Base-by-base conservation (phyloP, 768 basidiomycete species). In the Naganishia onofrii region DNA sequence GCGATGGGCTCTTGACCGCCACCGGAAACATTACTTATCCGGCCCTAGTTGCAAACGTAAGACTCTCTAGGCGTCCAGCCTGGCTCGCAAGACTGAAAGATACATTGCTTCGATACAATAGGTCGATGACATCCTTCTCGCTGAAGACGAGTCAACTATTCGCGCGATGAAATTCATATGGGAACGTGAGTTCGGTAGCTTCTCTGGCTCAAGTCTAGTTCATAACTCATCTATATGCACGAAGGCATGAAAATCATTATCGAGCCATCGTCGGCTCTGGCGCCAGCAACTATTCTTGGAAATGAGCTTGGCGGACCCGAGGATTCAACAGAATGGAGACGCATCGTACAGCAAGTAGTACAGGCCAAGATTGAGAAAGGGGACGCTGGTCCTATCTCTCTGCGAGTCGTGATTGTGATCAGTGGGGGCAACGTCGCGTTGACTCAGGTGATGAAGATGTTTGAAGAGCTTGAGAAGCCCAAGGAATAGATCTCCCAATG, bases 241-340 rank as follows among this genome's bases (percentile, higher is more conserved):
- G n/a, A 53, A 68, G 67, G 67, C 13, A 68, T 68, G 67, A 68
- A 68, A 44, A 68, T 68, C 56, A 68, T 68, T 44, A 58, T 68
- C 31, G 67, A 68, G 44, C 67, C 67, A 9, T 68, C 67, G 19
- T 68, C 55, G 7, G 67, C 67, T 15, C 17, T 58, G 29, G 56
- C 67, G 28, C 42, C 56, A 0, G 67, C 67, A 29, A 57, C 67
- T 4, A 58, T 68, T n/a, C 56, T 68, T 8, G 67, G 67, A 15
- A 29, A 55, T 26, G 28, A 21, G 60, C 60, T 63, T 12, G 60
- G 60, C 0, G 60, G 60, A 26, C 38, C 60, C 1, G 60, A 63
- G 38, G 60, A 63, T 17, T 23, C 60, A 13, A 29, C 60, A 29
- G 38, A 63, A n/a, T 63, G 60, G 60, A 44, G 38, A 29, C 38